phyloP scores from a whole-genome alignment of 495 filamentous ascomycete genomes.

The Penicillium herquei region DNA sequence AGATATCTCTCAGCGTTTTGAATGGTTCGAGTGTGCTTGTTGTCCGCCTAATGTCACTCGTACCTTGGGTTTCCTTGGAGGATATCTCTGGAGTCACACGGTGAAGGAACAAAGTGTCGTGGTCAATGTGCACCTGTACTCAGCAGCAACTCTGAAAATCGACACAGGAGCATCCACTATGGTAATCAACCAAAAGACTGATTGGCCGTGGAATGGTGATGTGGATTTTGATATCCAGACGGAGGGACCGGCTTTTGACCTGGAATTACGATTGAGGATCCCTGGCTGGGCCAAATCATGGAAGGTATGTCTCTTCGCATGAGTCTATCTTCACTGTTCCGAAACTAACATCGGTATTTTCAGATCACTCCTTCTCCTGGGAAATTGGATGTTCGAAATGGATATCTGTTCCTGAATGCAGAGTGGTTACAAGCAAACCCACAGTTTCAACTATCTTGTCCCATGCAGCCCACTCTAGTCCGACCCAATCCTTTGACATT shows the following conservation, averaged over 20 bases:
- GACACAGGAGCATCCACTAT: conserved; percentile 33
- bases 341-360: conserved; percentile 9
- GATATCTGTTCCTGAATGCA: conserved; percentile 46
- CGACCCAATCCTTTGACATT: conserved; percentile 52
- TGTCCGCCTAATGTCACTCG: conserved; percentile 58
- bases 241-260: conserved; percentile 21
- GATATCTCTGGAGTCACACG: conserved; percentile 50
- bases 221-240: conserved; percentile 39
- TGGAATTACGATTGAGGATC: conserved; percentile 44
- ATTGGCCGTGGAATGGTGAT: conserved; percentile 57
- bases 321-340: not conserved
- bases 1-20: conserved; percentile 39
- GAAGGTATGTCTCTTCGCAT: conserved; percentile 26
- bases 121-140: conserved; percentile 54
- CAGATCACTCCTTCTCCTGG: conserved; percentile 27
- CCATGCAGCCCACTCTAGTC: conserved; percentile 45
- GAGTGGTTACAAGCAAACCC: conserved; percentile 32
- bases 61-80: conserved; percentile 51
- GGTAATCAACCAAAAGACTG: conserved; percentile 44
- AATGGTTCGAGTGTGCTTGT: conserved; percentile 57
- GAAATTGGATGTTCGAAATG: conserved; percentile 32
- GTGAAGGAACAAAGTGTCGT: conserved; percentile 23
- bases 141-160: conserved; percentile 43
- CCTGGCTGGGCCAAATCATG: conserved; percentile 50
- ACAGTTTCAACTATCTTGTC: conserved; percentile 35